A percentile compares a stretch with the other conserved stretches of the same genome.
These are phyloP conservation scores for Platanthera guangdongensis DNA, from an alignment of 106 monocot genomes.

Conservation along the genomic window DNA sequence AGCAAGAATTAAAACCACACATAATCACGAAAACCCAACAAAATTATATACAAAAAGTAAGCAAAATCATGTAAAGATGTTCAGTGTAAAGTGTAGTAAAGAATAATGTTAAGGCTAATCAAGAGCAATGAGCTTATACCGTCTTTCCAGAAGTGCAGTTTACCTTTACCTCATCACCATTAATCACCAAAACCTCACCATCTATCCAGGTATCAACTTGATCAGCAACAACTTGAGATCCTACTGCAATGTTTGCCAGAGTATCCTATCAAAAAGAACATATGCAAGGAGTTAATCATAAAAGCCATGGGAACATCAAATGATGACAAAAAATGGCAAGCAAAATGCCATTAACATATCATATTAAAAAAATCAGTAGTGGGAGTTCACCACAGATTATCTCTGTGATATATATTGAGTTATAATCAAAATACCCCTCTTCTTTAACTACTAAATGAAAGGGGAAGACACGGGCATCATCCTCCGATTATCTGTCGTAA, in stretches of 20 bases:
- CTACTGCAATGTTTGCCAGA: constrained; percentile 39
- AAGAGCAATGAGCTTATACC: constrained; percentile 24
- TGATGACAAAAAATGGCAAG: neutral
- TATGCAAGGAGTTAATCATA: neutral
- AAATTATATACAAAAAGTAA: too few relatives aligned
- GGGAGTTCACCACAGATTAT: neutral
- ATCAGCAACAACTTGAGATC: constrained; percentile 67
- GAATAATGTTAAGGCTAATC: too few relatives aligned
- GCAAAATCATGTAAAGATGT: too few relatives aligned
- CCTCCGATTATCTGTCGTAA: neutral
- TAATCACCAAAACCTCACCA: constrained; percentile 57
- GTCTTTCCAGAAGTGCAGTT: constrained; percentile 42
- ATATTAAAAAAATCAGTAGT: neutral
- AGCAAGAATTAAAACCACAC: too few relatives aligned
- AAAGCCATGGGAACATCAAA: neutral
- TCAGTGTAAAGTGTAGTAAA: too few relatives aligned
- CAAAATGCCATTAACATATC: neutral
- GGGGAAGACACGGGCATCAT: neutral
- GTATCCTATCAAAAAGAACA: constrained; percentile 31
- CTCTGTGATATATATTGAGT: neutral
- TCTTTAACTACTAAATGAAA: neutral
- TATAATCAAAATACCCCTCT: neutral
- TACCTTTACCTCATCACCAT: constrained; percentile 50
- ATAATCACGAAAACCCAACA: too few relatives aligned
- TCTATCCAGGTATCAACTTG: constrained; percentile 72